phyloP scores from a whole-genome alignment of 2,329 filamentous ascomycete species.

The Penicillium sp. region DNA sequence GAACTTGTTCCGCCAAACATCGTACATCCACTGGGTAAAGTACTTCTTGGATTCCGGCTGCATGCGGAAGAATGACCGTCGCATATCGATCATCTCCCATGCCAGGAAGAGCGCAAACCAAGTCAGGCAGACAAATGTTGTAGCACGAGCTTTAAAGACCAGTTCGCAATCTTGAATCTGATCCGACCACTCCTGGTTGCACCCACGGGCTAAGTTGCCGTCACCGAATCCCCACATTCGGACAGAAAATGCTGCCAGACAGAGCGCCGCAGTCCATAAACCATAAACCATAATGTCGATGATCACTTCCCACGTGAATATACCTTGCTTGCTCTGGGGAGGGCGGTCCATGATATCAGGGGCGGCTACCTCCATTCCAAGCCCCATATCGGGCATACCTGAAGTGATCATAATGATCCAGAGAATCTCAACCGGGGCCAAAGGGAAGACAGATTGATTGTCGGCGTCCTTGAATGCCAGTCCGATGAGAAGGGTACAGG shows the following conservation, averaged over 20 bases:
- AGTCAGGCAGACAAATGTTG: constrained; percentile 62
- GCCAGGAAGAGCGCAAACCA: constrained; percentile 68
- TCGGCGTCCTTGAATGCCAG: constrained; percentile 65
- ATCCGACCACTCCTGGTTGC: constrained; percentile 45
- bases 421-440: constrained; percentile 72
- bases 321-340: constrained; percentile 59
- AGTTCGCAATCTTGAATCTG: constrained; percentile 47
- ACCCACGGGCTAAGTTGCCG: constrained; percentile 48
- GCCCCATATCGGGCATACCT: constrained; percentile 73
- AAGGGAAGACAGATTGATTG: constrained; percentile 67
- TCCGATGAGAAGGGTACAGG: constrained; percentile 67
- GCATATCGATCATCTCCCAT: constrained; percentile 65
- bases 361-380: constrained; percentile 66
- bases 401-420: constrained; percentile 91
- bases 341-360: constrained; percentile 68
- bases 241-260: constrained; percentile 52
- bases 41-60: constrained; percentile 52
- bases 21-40: constrained; percentile 55
- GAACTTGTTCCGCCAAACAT: constrained; percentile 63
- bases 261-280: constrained; percentile 61
- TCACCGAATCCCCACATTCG: constrained; percentile 53
- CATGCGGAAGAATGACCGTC: constrained; percentile 64
- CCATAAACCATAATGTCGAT: constrained; percentile 70
- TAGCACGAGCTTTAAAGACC: constrained; percentile 60
- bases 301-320: constrained; percentile 67